These are phyloP conservation scores for Fusarium irregulare DNA, from an alignment of 2,329 filamentous ascomycete species.

Conservation along the genomic window DNA sequence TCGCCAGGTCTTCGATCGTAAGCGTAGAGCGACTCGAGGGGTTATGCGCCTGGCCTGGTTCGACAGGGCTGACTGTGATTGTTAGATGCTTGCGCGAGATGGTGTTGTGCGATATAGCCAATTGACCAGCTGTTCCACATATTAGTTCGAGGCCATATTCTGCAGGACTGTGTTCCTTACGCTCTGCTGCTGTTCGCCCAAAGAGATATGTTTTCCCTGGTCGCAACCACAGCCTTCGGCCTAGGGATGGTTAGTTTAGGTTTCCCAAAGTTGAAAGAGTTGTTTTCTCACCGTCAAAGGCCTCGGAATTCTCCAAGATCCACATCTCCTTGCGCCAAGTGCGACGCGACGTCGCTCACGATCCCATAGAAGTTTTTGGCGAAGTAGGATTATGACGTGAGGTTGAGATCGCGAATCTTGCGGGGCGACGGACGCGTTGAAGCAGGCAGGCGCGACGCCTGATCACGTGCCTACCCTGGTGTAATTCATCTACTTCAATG, in stretches of 20 bases:
- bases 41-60: slow-evolving; percentile 73
- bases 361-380: slow-evolving; percentile 26
- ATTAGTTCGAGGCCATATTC: slow-evolving; percentile 3
- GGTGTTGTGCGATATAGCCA: slow-evolving; percentile 80
- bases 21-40: slow-evolving; percentile 75
- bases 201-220: slow-evolving; percentile 89
- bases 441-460: slow-evolving; percentile 35
- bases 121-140: slow-evolving; percentile 65
- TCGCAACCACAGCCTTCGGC: slow-evolving; percentile 78
- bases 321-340: slow-evolving; percentile 62
- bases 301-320: slow-evolving; percentile 70
- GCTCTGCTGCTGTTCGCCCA: slow-evolving; percentile 78
- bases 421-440: slow-evolving; percentile 39
- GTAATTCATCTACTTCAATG: background rate
- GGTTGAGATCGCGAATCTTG: slow-evolving; percentile 40
- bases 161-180: slow-evolving; percentile 54
- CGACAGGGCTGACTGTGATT: slow-evolving; percentile 75
- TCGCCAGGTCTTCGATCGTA: slow-evolving; percentile 81
- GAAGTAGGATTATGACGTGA: slow-evolving; percentile 41
- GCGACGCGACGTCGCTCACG: slow-evolving; percentile 35
- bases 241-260: slow-evolving; percentile 41
- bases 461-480: slow-evolving; percentile 39
- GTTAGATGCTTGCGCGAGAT: slow-evolving; percentile 91
- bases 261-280: background rate
- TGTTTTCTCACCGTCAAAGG: slow-evolving; percentile 58